Base-by-base conservation (phyloP, 2,329 filamentous ascomycete species). In the Laburnicola sp. region DNA sequence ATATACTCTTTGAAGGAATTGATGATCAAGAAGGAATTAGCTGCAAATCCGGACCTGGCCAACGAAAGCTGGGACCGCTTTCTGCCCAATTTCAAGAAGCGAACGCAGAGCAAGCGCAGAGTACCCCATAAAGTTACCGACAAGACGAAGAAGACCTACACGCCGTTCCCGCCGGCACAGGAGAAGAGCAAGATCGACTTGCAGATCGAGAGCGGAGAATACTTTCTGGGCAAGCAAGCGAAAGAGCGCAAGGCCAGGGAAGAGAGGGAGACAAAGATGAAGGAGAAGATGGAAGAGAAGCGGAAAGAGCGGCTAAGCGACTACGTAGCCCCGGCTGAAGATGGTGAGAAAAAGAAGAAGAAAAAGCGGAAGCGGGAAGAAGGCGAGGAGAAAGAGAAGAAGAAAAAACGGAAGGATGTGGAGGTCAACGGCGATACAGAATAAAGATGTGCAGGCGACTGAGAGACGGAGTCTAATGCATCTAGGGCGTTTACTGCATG, bases 171-270 rank as follows among this genome's bases (percentile, higher is more conserved):
- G 42, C 94, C 94, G 5, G 84, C 91, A 37, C 91, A 92, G 60
- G 93, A 99, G 81, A 96, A 96, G 89, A 97, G 92, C 84, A 99
- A 97, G 84, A 84, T 99, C 64, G 94, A 99, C 75, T 77, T 91
- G 75, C 93, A 99, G 82, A 96, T 99, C 78, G 94, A 99, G 80
- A 92, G 85, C 64, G 93, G 94, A 76, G 93, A 97, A 77, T 99
- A 96, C 78, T 97, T 97, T 75, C 76, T 99, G 69, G 86, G 87
- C 69, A 96, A 96, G 80, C 86, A 92, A 68, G 92, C 91, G 53
- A 96, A 96, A 81, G 90, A 96, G 67, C 82, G 92, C 54, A 88
- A 86, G 48, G 85, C 81, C 40, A 86, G 88, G 74, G 87, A 93
- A 69, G 88, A 90, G 67, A 81, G 91, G 59, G 82, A 90, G 68